These are phyloP conservation scores for Blastomyces silverae DNA, from an alignment of 2,329 filamentous ascomycete genomes.

Conservation along the genomic window DNA sequence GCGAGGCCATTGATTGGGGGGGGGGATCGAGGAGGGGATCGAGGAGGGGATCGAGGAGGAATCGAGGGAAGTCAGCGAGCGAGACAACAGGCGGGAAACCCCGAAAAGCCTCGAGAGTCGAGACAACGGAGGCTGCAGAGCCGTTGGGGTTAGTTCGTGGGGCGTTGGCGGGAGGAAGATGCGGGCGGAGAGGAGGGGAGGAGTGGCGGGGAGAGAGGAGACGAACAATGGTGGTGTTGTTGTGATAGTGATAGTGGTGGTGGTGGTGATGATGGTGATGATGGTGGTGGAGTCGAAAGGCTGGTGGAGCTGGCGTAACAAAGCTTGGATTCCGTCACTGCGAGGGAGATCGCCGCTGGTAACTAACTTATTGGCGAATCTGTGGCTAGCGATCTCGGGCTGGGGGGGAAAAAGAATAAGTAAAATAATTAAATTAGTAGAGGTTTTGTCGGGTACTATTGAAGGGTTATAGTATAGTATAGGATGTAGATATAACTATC, in stretches of 20 bases:
- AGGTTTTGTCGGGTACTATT: background rate
- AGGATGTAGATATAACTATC: no score
- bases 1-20: slow-evolving; percentile 6
- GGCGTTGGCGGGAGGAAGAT: background rate
- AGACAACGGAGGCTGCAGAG: background rate
- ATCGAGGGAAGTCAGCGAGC: background rate
- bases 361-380: background rate
- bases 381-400: background rate
- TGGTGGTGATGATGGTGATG: background rate
- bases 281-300: no score
- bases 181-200: background rate
- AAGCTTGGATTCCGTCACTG: background rate
- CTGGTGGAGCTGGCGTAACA: background rate
- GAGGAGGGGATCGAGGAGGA: no score
- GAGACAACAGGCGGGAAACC: background rate
- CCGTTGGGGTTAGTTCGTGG: background rate
- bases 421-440: background rate
- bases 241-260: background rate
- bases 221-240: background rate
- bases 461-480: no score
- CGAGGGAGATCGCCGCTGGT: background rate
- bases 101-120: background rate
- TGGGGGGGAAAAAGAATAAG: background rate
- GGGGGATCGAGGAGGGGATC: no score
- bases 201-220: background rate